phyloP scores from a whole-genome alignment of 2,329 filamentous ascomycete genomes.

The Didymella sp. region DNA sequence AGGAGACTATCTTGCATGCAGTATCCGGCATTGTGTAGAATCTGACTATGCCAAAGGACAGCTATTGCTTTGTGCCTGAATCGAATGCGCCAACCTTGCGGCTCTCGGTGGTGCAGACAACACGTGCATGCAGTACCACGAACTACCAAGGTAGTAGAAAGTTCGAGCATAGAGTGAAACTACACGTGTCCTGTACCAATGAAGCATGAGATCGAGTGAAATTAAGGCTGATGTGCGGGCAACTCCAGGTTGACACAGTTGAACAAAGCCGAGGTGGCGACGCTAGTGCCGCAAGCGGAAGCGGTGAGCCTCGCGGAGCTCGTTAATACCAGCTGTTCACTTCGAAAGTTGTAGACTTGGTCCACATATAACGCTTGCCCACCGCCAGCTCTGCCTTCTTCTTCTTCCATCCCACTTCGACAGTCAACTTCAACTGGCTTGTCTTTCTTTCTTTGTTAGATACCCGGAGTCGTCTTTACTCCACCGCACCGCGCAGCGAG shows the following conservation, averaged over 20 bases:
- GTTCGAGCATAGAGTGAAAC: conserved; percentile 27
- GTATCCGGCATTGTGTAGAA: background rate
- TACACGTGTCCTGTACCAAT: conserved; percentile 43
- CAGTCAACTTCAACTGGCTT: conserved; percentile 29
- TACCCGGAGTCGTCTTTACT: conserved; percentile 40
- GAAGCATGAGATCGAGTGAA: conserved; percentile 36
- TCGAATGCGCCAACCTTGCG: conserved; percentile 2
- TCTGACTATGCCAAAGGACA: conserved; percentile 5
- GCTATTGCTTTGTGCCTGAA: background rate
- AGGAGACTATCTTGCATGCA: conserved; percentile 2
- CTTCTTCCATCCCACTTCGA: conserved; percentile 29
- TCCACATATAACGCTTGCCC: conserved; percentile 42
- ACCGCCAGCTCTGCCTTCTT: conserved; percentile 30
- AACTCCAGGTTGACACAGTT: conserved; percentile 16
- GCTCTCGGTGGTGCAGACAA: conserved; percentile 3
- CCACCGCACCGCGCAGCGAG: conserved; percentile 26
- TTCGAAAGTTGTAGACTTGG: conserved; percentile 36
- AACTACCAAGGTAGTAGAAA: conserved; percentile 23
- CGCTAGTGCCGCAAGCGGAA: conserved; percentile 31
- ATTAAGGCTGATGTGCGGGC: conserved; percentile 41
- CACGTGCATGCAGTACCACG: conserved; percentile 20
- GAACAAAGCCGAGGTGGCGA: conserved; percentile 16
- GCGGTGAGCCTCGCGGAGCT: conserved; percentile 27
- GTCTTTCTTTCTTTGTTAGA: conserved; percentile 35
- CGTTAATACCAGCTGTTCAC: conserved; percentile 44